These are phyloP conservation scores for Sanghuangporus sanghuang DNA, from an alignment of 1,284 basidiomycete species.

Conservation along the genomic window DNA sequence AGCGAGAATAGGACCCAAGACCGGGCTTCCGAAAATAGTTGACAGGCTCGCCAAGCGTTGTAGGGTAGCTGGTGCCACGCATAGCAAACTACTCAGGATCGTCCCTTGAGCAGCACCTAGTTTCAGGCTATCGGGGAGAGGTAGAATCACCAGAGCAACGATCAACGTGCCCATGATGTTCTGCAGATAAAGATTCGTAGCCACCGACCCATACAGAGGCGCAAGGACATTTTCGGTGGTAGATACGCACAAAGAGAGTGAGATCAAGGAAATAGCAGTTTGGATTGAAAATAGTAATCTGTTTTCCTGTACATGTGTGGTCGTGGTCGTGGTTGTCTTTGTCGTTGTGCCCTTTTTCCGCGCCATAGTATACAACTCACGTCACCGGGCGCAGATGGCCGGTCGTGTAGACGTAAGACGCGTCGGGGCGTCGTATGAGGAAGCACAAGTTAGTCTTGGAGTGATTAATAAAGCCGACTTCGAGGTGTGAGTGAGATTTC, in stretches of 20 bases:
- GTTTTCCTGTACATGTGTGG: background rate
- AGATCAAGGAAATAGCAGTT: background rate
- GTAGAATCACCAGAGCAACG: slow-evolving; percentile 4
- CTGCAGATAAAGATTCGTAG: slow-evolving; percentile 14
- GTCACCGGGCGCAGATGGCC: no score
- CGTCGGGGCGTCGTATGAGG: no score
- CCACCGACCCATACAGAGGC: slow-evolving; percentile 13
- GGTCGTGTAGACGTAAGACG: background rate
- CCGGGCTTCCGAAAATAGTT: slow-evolving; percentile 8
- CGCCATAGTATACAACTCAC: background rate
- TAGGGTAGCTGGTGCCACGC: slow-evolving; percentile 1
- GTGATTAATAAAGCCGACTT: background rate
- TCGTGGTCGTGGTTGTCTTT: background rate
- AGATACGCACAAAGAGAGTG: slow-evolving; percentile 8
- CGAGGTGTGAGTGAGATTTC: background rate
- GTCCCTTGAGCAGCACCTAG: background rate
- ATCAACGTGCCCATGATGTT: background rate
- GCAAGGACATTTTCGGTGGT: background rate
- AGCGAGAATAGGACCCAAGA: slow-evolving; percentile 5
- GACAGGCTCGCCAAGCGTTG: background rate
- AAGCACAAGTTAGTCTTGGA: background rate
- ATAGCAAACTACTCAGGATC: slow-evolving; percentile 3
- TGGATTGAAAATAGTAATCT: background rate
- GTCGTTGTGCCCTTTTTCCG: slow-evolving; percentile 2
- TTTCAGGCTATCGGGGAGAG: background rate